Conservation (phyloP, 2,329 filamentous ascomycete genomes). For the Cytospora piceae region DNA sequence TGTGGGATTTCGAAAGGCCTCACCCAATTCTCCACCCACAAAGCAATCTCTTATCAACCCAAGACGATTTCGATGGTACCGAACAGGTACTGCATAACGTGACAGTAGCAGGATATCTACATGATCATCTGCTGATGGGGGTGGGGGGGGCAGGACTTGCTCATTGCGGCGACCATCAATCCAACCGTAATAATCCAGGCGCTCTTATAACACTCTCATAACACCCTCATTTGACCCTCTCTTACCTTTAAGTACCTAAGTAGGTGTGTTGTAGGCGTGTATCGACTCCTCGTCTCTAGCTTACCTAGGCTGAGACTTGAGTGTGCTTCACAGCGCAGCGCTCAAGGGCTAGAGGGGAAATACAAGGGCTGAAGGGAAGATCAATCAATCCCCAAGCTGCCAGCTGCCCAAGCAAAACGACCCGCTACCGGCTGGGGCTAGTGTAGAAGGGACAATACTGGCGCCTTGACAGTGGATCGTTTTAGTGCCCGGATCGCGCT, state of each 20-base stretch:
- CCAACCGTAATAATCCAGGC: not conserved
- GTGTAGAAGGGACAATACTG: too few species aligned
- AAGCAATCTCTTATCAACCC: not conserved
- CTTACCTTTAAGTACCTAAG: not conserved
- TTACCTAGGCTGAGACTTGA: constrained; percentile 24
- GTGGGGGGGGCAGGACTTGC: not conserved
- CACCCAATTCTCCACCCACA: not conserved
- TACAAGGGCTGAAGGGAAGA: not conserved
- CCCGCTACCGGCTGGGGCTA: too few species aligned
- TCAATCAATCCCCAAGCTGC: not conserved
- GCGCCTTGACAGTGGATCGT: constrained; percentile 1
- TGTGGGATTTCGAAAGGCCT: not conserved
- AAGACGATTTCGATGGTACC: too few species aligned
- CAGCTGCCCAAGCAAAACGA: not conserved
- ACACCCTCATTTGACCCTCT: not conserved
- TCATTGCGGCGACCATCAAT: constrained; percentile 19
- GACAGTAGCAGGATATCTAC: not conserved
- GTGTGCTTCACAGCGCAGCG: constrained; percentile 3
- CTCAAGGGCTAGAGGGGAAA: too few species aligned
- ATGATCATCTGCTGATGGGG: too few species aligned
- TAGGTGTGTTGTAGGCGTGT: not conserved
- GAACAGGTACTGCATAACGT: too few species aligned
- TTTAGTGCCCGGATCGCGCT: constrained; percentile 1
- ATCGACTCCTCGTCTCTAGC: not conserved
- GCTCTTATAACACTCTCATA: not conserved